phyloP scores from a whole-genome alignment of 2,329 filamentous ascomycete genomes.

The Dothistroma septosporum region DNA sequence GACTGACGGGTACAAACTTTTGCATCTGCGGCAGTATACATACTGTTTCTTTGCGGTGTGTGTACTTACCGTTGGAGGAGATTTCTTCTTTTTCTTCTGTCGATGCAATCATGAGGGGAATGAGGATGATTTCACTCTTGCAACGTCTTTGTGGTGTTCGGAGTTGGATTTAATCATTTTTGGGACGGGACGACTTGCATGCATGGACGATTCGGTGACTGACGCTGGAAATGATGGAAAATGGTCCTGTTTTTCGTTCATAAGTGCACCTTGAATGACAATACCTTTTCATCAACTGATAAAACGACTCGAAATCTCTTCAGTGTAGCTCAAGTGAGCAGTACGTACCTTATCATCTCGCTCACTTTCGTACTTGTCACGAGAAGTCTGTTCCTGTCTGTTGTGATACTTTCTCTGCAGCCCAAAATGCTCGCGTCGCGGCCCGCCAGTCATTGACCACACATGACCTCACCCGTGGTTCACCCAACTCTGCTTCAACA shows the following conservation, averaged over 20 bases:
- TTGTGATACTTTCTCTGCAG: background rate
- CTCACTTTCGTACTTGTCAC: background rate
- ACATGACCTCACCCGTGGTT: constrained; percentile 1
- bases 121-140: constrained; percentile 5
- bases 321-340: background rate
- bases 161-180: constrained; percentile 4
- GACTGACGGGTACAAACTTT: background rate
- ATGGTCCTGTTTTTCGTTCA: background rate
- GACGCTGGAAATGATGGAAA: background rate
- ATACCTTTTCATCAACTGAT: background rate
- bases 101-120: constrained; percentile 8
- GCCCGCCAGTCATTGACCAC: background rate
- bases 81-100: constrained; percentile 3
- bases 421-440: background rate
- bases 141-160: constrained; percentile 3
- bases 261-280: background rate
- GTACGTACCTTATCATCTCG: constrained; percentile 5
- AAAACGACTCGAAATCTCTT: background rate
- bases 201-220: constrained; percentile 2
- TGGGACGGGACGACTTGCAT: constrained; percentile 6
- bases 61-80: background rate
- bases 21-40: constrained; percentile 11
- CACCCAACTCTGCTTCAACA: constrained; percentile 4
- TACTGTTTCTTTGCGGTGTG: constrained; percentile 7
- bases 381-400: background rate